These are phyloP conservation scores for Alectoria sarmentosa DNA, from an alignment of 495 filamentous ascomycete species.

Conservation along the genomic window DNA sequence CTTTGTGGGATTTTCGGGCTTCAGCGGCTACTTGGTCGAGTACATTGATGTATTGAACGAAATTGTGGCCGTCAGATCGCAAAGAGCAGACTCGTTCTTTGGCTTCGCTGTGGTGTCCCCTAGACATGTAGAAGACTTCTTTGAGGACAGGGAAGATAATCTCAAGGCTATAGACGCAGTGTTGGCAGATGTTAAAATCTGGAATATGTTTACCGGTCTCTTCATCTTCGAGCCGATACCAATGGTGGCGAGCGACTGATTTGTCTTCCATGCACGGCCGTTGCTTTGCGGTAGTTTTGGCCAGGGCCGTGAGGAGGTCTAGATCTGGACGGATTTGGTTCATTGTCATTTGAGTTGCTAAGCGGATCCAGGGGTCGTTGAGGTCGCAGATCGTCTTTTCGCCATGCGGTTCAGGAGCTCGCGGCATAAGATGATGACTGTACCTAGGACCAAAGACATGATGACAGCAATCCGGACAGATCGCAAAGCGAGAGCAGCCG, in stretches of 20 bases:
- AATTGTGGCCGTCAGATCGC: constrained; percentile 44
- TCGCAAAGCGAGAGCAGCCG: constrained; percentile 47
- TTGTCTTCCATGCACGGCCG: constrained; percentile 46
- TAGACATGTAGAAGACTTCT: constrained; percentile 37
- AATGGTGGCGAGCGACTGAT: constrained; percentile 38
- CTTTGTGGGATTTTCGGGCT: constrained; percentile 26
- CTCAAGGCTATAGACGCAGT: constrained; percentile 46
- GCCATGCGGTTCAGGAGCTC: constrained; percentile 32
- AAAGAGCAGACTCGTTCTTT: constrained; percentile 43
- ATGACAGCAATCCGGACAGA: constrained; percentile 57
- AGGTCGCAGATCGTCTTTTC: constrained; percentile 51
- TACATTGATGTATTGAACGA: constrained; percentile 55
- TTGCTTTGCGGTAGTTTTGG: constrained; percentile 36
- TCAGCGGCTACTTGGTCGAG: constrained; percentile 45
- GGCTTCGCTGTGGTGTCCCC: constrained; percentile 10
- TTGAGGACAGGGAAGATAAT: constrained; percentile 44
- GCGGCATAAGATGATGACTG: constrained; percentile 44
- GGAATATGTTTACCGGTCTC: constrained; percentile 42
- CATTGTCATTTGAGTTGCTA: constrained; percentile 48
- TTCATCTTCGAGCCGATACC: constrained; percentile 54
- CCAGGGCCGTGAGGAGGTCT: constrained; percentile 47
- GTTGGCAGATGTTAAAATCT: constrained; percentile 51
- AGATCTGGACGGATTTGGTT: constrained; percentile 37
- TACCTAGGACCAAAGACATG: constrained; percentile 50
- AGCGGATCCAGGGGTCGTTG: constrained; percentile 55